Base-by-base conservation (phyloP, 441 rosid genomes). In the Mallotus japonicus region DNA sequence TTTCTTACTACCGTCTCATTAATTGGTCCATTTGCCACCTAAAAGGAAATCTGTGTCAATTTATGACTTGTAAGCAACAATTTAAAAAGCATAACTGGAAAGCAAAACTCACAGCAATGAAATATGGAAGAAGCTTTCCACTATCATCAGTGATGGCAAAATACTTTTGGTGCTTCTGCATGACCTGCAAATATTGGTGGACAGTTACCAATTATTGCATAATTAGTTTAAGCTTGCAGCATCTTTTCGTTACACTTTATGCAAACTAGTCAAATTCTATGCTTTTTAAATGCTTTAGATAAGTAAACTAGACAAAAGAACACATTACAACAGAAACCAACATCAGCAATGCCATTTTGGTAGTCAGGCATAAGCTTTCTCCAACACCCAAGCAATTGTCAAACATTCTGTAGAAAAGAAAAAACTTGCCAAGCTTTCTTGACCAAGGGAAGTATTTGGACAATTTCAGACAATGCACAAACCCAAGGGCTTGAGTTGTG, bases 161-260 rank as follows among this genome's bases (percentile, higher is more conserved):
- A 84, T 92, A 94, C 83, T 92, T 94, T 84, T 94, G 99, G 79
- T 94, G 97, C 84, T 95, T 92, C 85, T 88, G 92, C 99, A 95
- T 90, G 70, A 95, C 99, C 97, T 92, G 88, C 71, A 83, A 68
- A 63, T 58, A 72, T 15, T 73, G 55, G 69, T 72, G 74, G 67
- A 24, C 14, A 32, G 42, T 67, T 59, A 69, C 69, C 57, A 69
- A 70, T 24, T 19, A 47, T 53, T 19, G 44, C 50, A 72, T 28
- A 22, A 65, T 13, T 49, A 65, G 58, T 61, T 19, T 13, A 69
- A 50, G 17, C 60, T 56, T 69, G 70, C 62, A 70, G 56, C 65
- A 63, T 40, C 57, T 66, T 66, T 20, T 22, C 6, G 37, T 59
- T 19, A 53, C 12, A 57, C 51, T 10, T 32, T 19, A 56, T 60